These are phyloP conservation scores for Ogataea methanolica DNA, from an alignment of 805 yeast species.

Conservation along the genomic window DNA sequence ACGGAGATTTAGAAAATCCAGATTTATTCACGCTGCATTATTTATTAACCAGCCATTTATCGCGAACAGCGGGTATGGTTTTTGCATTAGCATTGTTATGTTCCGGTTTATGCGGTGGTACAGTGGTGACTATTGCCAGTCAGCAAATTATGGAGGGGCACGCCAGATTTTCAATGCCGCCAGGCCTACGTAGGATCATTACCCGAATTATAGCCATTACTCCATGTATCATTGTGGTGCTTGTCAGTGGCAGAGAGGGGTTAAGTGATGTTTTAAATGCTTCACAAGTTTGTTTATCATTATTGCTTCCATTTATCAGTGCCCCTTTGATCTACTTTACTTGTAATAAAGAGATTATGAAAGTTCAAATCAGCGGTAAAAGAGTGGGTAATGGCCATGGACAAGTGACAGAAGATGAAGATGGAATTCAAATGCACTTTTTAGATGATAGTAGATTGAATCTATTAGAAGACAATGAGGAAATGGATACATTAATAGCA, in stretches of 20 bases:
- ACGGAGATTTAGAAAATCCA: conserved; percentile 67
- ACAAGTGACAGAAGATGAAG: conserved; percentile 1
- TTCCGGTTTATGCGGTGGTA: conserved; percentile 94
- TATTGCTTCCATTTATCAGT: conserved; percentile 79
- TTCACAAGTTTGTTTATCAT: conserved; percentile 76
- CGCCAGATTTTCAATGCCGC: conserved; percentile 71
- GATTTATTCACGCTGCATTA: conserved; percentile 79
- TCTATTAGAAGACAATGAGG: not conserved
- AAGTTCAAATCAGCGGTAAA: conserved; percentile 20
- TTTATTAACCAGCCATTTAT: conserved; percentile 61
- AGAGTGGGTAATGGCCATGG: conserved; percentile 1
- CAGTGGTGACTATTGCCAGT: conserved; percentile 90
- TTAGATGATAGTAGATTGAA: conserved; percentile 4
- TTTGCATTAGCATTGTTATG: conserved; percentile 86
- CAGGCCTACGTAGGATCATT: conserved; percentile 73
- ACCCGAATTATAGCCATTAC: conserved; percentile 81
- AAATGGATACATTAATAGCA: too few species aligned
- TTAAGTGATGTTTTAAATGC: conserved; percentile 68
- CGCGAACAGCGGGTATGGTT: conserved; percentile 82
- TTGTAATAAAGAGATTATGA: conserved; percentile 45
- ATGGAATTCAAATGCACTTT: conserved; percentile 6
- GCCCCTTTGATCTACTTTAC: conserved; percentile 88
- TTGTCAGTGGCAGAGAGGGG: conserved; percentile 76
- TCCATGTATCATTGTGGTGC: conserved; percentile 77
- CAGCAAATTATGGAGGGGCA: conserved; percentile 94